phyloP scores from a whole-genome alignment of 495 filamentous ascomycete genomes.

The Penicillium bialowiezense region DNA sequence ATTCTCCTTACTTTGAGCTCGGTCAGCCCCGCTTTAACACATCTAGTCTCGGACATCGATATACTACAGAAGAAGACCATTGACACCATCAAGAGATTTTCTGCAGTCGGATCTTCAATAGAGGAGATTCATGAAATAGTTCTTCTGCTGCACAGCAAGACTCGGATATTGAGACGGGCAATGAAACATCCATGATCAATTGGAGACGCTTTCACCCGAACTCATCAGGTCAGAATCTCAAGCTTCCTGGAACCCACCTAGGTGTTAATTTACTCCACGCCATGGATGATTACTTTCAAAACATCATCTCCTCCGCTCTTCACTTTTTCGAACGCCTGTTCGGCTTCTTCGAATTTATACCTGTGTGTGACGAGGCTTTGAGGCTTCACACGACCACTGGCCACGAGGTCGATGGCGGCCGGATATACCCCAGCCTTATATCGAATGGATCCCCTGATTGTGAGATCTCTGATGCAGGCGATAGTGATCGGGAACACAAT shows the following conservation, averaged over 20 bases:
- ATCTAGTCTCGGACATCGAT: slow-evolving; percentile 1
- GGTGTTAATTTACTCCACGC: slow-evolving; percentile 30
- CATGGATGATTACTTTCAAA: slow-evolving; percentile 81
- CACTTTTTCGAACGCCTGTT: slow-evolving; percentile 74
- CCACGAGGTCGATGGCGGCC: slow-evolving; percentile 70
- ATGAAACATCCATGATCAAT: background rate
- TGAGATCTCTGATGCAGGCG: slow-evolving; percentile 79
- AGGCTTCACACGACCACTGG: slow-evolving; percentile 63
- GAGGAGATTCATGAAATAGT: slow-evolving; percentile 3
- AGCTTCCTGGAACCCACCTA: too few relatives aligned
- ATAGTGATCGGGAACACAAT: slow-evolving; percentile 81
- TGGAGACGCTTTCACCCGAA: too few relatives aligned
- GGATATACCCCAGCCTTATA: slow-evolving; percentile 78
- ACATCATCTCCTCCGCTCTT: slow-evolving; percentile 72
- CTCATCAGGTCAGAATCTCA: too few relatives aligned
- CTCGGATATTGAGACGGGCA: background rate
- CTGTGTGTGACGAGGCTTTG: slow-evolving; percentile 68
- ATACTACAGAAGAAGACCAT: background rate
- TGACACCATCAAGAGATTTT: background rate
- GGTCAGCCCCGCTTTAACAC: background rate
- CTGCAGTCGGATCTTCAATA: background rate
- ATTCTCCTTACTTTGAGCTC: slow-evolving; percentile 1
- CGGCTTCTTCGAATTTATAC: slow-evolving; percentile 70
- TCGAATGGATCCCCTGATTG: slow-evolving; percentile 76
- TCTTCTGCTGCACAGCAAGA: slow-evolving; percentile 5